A percentile compares a stretch with the other conserved stretches of the same genome.
Evolutionary conservation across 176 grass and related monocot genomes (phyloP).

Genomic region (Avena atlantica): DNA sequence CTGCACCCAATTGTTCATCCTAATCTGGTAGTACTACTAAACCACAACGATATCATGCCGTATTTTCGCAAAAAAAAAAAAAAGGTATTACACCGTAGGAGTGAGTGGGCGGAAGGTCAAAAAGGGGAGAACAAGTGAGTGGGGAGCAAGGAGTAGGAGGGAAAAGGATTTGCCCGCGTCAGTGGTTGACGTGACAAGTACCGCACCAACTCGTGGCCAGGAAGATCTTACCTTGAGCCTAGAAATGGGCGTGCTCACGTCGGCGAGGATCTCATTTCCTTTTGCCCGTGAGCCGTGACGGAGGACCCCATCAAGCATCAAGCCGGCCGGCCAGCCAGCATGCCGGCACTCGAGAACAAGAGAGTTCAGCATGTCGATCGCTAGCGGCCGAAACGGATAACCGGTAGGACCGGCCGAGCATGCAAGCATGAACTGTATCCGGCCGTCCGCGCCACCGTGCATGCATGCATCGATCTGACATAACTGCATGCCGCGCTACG

Average conservation of each 20-base stretch:
- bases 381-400: conserved; percentile 11
- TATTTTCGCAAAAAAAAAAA: background rate
- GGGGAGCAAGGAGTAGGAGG: background rate
- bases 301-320: background rate
- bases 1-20: background rate
- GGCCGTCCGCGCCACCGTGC: background rate
- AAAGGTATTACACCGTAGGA: background rate
- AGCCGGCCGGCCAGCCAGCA: too few species aligned
- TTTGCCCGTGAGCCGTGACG: conserved; percentile 7
- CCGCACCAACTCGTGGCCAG: background rate
- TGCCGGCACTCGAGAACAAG: background rate
- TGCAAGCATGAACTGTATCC: background rate
- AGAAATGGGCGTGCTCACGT: background rate
- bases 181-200: conserved; percentile 12
- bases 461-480: background rate
- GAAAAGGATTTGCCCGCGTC: conserved; percentile 8
- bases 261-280: background rate
- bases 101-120: background rate
- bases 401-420: background rate
- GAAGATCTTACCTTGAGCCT: background rate
- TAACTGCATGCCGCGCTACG: background rate
- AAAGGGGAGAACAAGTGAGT: background rate
- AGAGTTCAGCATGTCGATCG: background rate
- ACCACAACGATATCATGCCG: background rate
- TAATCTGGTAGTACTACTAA: background rate